phyloP scores from a whole-genome alignment of 768 basidiomycete species.

The Butyriboletus loyo region DNA sequence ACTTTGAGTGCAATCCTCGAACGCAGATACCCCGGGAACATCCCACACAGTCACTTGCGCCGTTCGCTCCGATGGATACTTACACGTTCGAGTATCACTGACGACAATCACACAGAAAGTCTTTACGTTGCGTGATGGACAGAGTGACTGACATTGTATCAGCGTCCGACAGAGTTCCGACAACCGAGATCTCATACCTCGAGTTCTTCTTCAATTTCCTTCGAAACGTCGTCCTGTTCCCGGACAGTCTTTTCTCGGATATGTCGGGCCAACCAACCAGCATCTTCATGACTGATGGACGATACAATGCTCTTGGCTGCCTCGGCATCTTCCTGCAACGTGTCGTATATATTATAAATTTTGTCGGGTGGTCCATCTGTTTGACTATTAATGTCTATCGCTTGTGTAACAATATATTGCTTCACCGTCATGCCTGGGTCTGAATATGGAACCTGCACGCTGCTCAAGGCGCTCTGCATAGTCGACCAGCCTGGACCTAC shows the following conservation, averaged over 20 bases:
- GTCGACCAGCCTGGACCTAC: slow-evolving; percentile 49
- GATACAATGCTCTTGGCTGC: slow-evolving; percentile 44
- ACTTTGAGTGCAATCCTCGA: slow-evolving; percentile 49
- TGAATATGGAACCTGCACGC: slow-evolving; percentile 48
- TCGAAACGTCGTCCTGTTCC: slow-evolving; percentile 48
- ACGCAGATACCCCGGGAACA: slow-evolving; percentile 47
- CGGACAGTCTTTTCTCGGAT: slow-evolving; percentile 46
- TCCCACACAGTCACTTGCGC: slow-evolving; percentile 89
- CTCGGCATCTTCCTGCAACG: slow-evolving; percentile 53
- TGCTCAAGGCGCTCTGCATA: slow-evolving; percentile 65
- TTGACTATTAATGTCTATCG: not conserved
- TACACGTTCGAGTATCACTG: slow-evolving; percentile 55
- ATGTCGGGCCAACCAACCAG: slow-evolving; percentile 61
- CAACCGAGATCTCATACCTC: slow-evolving; percentile 44
- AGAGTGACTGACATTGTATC: slow-evolving; percentile 42
- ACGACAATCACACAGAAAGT: slow-evolving; percentile 73
- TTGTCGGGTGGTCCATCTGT: slow-evolving; percentile 38
- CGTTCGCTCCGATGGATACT: slow-evolving; percentile 50
- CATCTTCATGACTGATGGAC: slow-evolving; percentile 42
- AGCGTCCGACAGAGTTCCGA: not conserved
- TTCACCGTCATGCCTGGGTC: slow-evolving; percentile 40
- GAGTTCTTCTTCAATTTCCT: slow-evolving; percentile 71
- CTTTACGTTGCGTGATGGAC: slow-evolving; percentile 72
- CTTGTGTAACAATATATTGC: not conserved
- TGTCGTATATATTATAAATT: slow-evolving; percentile 58